These are phyloP conservation scores for Bullera alba DNA, from an alignment of 768 basidiomycete species.

Conservation along the genomic window DNA sequence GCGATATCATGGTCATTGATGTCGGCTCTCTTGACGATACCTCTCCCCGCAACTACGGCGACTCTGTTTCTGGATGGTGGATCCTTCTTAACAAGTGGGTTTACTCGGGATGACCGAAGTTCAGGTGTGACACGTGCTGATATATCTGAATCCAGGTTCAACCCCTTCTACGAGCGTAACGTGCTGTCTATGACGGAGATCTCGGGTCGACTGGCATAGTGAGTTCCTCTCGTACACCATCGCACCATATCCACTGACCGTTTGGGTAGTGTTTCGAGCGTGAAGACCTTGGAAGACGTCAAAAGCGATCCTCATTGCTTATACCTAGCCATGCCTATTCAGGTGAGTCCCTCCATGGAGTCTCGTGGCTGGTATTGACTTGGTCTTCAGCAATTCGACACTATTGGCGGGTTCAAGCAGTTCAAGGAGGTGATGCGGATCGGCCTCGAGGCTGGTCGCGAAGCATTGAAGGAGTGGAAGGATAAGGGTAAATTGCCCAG, in stretches of 20 bases:
- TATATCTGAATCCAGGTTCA: slow-evolving; percentile 29
- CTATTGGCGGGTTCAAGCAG: slow-evolving; percentile 71
- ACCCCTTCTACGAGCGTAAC: slow-evolving; percentile 42
- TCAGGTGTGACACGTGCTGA: background rate
- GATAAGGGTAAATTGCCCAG: slow-evolving; percentile 76
- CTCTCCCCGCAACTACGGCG: slow-evolving; percentile 87
- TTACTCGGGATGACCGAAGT: background rate
- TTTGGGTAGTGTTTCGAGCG: slow-evolving; percentile 74
- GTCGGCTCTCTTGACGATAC: slow-evolving; percentile 94
- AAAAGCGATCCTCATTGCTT: slow-evolving; percentile 80
- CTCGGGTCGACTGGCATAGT: slow-evolving; percentile 80
- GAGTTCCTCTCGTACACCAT: slow-evolving; percentile 46
- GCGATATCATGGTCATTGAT: slow-evolving; percentile 82
- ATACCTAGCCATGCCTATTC: slow-evolving; percentile 92
- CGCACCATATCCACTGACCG: background rate
- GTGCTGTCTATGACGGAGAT: slow-evolving; percentile 45
- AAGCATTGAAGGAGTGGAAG: slow-evolving; percentile 68
- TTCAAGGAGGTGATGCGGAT: slow-evolving; percentile 80
- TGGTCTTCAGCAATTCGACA: slow-evolving; percentile 61
- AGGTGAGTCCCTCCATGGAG: slow-evolving; percentile 51
- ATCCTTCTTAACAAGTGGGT: slow-evolving; percentile 74
- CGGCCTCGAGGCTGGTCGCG: slow-evolving; percentile 67
- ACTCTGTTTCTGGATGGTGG: slow-evolving; percentile 94
- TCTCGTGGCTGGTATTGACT: background rate
- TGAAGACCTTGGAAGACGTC: slow-evolving; percentile 90